Evolutionary conservation across 75 land plant species (phyloP), one percentile per base, ranked within the genome.

Genomic region (Larix kaempferi): DNA sequence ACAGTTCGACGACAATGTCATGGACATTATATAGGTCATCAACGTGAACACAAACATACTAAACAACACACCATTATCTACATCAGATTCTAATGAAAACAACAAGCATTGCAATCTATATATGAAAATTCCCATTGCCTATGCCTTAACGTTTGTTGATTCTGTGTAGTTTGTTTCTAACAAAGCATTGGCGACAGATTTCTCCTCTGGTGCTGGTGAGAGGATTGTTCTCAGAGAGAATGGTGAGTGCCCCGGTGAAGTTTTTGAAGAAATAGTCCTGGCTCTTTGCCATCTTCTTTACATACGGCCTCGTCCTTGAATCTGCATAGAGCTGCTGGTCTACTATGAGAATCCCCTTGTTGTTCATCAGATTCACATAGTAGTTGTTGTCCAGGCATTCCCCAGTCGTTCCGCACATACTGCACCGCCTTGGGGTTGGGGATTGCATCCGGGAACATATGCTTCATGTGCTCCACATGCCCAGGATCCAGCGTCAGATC

Each of bases 361-460:
- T 85, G 78, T 90, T 86, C 81, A 94, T 57, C 5, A 92, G 77
- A 81, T 92, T 92, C 58, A 83, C 71, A 82, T 88, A 94, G 83
- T 94, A 92, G 81, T 94, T 90, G 88, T 94, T 94, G 88, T 94
- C 96, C 23, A 94, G 76, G 96, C 3, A 92, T 90, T 16, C 88
- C 90, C 37, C 86, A 80, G 78, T 94, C 96, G 59, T 92, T 92
- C 54, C 92, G 83, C 74, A 88, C 88, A 73, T 92, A 94, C 77
- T 89, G 89, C 22, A 92, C 89, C 1, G 88, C 89, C 80, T 92
- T 91, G 0, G 91, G 87, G 80, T 88, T 89, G 11, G 92, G 90
- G 57, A 83, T 79, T 5, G 85, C 26, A 64, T 94, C 90, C 3
- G 92, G 89, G 80, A 94, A 94, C 73, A 91, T 89, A 66, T 88